Evolutionary conservation across 2,329 filamentous ascomycete genomes (phyloP).

Genomic region (Plectosphaerella sp.): DNA sequence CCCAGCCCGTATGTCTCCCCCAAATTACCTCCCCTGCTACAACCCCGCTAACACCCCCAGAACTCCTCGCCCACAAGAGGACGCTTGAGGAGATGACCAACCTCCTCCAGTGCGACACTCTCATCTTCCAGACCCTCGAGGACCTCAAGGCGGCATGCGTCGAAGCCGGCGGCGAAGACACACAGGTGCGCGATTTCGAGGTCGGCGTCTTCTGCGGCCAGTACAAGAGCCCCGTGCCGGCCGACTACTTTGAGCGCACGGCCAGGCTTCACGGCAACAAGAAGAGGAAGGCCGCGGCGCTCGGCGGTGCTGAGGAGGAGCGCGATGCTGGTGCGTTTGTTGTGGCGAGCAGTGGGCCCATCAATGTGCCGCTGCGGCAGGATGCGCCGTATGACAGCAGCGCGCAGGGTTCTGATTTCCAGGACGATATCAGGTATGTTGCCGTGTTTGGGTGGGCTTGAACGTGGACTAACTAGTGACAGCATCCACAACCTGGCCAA

Average conservation of each 20-base stretch:
- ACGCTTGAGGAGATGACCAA: constrained; percentile 35
- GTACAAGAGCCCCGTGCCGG: constrained; percentile 72
- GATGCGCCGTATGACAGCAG: no score
- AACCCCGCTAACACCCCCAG: constrained; percentile 6
- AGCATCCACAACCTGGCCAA: no score
- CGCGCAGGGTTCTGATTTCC: no score
- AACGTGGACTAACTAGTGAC: no score
- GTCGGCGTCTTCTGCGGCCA: constrained; percentile 88
- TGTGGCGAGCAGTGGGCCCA: no score
- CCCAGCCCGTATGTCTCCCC: constrained; percentile 13
- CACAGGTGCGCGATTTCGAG: constrained; percentile 62
- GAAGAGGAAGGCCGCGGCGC: no score
- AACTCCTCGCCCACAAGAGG: constrained; percentile 35
- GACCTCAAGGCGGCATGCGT: constrained; percentile 76
- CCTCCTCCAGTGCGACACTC: constrained; percentile 38
- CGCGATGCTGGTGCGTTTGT: no score
- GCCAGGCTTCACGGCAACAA: constrained; percentile 18
- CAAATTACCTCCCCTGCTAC: background rate
- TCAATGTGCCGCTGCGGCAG: no score
- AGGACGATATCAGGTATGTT: no score
- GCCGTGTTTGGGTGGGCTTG: no score
- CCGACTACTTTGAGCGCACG: constrained; percentile 78
- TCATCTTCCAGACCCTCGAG: constrained; percentile 58
- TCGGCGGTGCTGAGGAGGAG: no score
- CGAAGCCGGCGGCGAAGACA: constrained; percentile 58